A percentile compares a stretch with the other conserved stretches of the same genome.
phyloP scores from a whole-genome alignment of 495 filamentous ascomycete species.

The Hypomontagnella monticulosa region DNA sequence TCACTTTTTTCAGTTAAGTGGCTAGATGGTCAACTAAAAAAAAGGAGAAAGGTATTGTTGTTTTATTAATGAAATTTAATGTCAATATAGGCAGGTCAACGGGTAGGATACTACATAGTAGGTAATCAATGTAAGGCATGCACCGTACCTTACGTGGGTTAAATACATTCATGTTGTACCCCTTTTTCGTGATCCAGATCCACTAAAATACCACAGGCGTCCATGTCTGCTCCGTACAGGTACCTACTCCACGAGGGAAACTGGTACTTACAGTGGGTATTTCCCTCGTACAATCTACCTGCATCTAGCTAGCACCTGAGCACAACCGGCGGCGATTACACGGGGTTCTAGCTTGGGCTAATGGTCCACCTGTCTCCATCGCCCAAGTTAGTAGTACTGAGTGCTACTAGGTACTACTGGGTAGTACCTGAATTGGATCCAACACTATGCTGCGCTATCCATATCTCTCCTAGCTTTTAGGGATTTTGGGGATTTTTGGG shows the following conservation, averaged over 20 bases:
- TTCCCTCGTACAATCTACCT: conserved; percentile 22
- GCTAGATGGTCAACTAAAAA: neutral
- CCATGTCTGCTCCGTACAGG: neutral
- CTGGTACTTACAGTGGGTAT: conserved; percentile 17
- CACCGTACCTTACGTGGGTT: too few relatives aligned
- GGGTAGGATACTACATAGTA: too few relatives aligned
- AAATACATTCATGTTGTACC: neutral
- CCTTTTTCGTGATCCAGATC: neutral
- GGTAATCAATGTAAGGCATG: too few relatives aligned
- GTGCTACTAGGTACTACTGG: conserved; percentile 1
- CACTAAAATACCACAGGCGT: conserved; percentile 2
- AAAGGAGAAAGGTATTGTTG: conserved; percentile 1
- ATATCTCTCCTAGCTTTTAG: conserved; percentile 8
- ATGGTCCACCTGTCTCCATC: neutral
- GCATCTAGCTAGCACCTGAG: conserved; percentile 5
- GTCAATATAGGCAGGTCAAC: too few relatives aligned
- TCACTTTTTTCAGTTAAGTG: too few relatives aligned
- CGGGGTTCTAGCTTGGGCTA: conserved; percentile 19
- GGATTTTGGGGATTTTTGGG: neutral
- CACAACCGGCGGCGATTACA: conserved; percentile 17
- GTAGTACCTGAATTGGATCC: conserved; percentile 29
- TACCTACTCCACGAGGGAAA: neutral
- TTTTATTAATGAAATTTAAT: too few relatives aligned
- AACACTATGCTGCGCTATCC: conserved; percentile 28
- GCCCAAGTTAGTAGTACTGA: too few relatives aligned